Base-by-base conservation (phyloP, 129 eudicot genomes). In the Flaveria ramosissima region DNA sequence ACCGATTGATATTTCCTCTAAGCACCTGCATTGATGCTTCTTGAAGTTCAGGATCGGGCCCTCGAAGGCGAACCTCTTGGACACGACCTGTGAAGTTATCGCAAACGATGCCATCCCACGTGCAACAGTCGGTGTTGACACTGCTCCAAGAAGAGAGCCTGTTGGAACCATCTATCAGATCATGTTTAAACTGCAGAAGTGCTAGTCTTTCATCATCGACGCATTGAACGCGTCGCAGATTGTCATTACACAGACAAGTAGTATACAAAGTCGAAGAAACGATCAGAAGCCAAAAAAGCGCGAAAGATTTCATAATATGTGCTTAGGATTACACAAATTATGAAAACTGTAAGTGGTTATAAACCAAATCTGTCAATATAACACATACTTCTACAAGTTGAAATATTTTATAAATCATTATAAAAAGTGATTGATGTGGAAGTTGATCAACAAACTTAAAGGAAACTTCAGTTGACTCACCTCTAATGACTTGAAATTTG, bases 21-120 rank as follows among this genome's bases (percentile, higher is more conserved):
- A 79, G 67, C 55, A 60, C 56, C 7, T 52, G 43, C 32, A 6
- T 43, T 1, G 63, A 36, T 26, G 56, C 39, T 32, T 76, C 71
- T 72, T 61, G 46, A 30, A 63, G 57, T 8, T 13, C 23, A 2
- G 65, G 55, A 42, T 42, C 55, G 14, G 56, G 68, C 3, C 60
- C 69, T 13, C 14, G 89, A 43, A 83, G 89, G 63, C 73, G 84
- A 50, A 86, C 77, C 70, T 83, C 79, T 13, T 11, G 68, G 64
- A 86, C 87, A 68, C 69, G 83, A 47, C 87, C 81, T 0, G 87
- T 83, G 1, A 30, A 7, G 60, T 72, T 80, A 43, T 72, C 55
- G 59, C 89, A 86, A 45, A 77, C 26, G 23, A 77, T 55, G 14
- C 80, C 73, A 11, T 19, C 11, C 86, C 83, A 83, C 57, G 39